Conservation (phyloP, 2,329 filamentous ascomycete genomes). For the Fusarium virguliforme region DNA sequence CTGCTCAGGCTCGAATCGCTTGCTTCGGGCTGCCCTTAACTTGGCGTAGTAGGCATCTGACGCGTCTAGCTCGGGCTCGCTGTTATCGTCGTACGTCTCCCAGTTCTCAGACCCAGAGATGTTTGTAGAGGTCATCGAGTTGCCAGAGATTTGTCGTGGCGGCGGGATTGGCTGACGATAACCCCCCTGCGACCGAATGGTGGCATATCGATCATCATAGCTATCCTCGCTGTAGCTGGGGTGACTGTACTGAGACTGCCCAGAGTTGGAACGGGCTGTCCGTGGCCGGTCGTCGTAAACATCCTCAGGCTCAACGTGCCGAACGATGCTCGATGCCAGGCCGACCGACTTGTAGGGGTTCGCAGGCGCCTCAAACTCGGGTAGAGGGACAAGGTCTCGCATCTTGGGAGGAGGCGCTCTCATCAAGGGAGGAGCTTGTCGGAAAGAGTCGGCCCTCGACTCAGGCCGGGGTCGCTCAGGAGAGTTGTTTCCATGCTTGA, state of each 20-base stretch:
- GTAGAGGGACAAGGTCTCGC: constrained; percentile 78
- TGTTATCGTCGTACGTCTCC: constrained; percentile 94
- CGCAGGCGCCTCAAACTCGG: constrained; percentile 67
- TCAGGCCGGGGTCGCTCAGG: constrained; percentile 76
- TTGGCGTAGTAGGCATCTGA: constrained; percentile 87
- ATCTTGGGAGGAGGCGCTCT: constrained; percentile 90
- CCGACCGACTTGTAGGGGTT: constrained; percentile 67
- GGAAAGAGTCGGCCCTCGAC: constrained; percentile 64
- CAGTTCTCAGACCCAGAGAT: constrained; percentile 94
- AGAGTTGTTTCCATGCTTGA: constrained; percentile 83
- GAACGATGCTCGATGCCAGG: constrained; percentile 70
- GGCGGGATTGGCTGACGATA: constrained; percentile 61
- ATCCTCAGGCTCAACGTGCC: constrained; percentile 82
- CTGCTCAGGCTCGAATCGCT: constrained; percentile 72
- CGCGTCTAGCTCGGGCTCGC: constrained; percentile 81
- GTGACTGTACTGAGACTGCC: constrained; percentile 52
- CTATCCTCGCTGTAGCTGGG: constrained; percentile 57
- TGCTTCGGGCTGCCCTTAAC: constrained; percentile 77
- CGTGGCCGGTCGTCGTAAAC: constrained; percentile 80
- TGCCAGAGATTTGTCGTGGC: constrained; percentile 74
- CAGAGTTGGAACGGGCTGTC: constrained; percentile 59
- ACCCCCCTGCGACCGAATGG: constrained; percentile 58
- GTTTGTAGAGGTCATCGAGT: constrained; percentile 82
- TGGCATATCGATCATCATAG: constrained; percentile 59
- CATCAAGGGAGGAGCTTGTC: constrained; percentile 68